Percentiles rank a stretch among this genome's conserved stretches.
Evolutionary conservation across 192 early-diverging fungal genomes (phyloP).

Genomic region (Coemansia sp.): DNA sequence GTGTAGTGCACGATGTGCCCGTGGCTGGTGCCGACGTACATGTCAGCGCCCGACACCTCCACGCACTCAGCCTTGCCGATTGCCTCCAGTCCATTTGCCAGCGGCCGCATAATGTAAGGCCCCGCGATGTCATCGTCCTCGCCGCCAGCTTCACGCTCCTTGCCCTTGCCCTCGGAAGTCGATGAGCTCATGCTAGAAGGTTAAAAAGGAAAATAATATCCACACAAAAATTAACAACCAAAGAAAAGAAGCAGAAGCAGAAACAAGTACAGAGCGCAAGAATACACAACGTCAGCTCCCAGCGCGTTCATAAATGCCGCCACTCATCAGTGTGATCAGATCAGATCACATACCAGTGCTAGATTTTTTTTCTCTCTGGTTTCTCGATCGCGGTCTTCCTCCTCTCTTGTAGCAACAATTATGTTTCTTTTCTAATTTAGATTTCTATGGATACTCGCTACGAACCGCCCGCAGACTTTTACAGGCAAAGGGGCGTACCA

Average conservation of each 20-base stretch:
- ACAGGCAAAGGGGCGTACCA: slow-evolving; percentile 8
- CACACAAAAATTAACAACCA: not conserved
- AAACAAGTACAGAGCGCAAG: not conserved
- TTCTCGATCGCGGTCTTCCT: not conserved
- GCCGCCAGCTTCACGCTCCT: not conserved
- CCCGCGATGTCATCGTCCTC: not conserved
- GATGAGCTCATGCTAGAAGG: not conserved
- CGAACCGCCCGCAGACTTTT: slow-evolving; percentile 42
- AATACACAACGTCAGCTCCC: not conserved
- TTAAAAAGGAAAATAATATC: not conserved
- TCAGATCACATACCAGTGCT: not conserved
- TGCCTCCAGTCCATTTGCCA: slow-evolving; percentile 16
- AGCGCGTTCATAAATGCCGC: too few relatives aligned
- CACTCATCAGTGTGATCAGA: too few relatives aligned
- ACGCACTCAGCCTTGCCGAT: slow-evolving; percentile 35
- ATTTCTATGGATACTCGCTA: slow-evolving; percentile 9
- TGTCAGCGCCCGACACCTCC: slow-evolving; percentile 28
- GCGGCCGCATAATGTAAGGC: slow-evolving; percentile 27
- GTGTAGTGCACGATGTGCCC: slow-evolving; percentile 47
- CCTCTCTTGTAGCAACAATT: not conserved
- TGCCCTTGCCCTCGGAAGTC: not conserved
- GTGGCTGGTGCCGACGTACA: slow-evolving; percentile 46
- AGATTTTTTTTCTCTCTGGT: not conserved
- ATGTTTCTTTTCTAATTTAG: not conserved
- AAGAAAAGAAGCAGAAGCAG: not conserved